Evolutionary conservation across 1,139 yeast species (phyloP).

Genomic region (Sugiyamaella paludigena): DNA sequence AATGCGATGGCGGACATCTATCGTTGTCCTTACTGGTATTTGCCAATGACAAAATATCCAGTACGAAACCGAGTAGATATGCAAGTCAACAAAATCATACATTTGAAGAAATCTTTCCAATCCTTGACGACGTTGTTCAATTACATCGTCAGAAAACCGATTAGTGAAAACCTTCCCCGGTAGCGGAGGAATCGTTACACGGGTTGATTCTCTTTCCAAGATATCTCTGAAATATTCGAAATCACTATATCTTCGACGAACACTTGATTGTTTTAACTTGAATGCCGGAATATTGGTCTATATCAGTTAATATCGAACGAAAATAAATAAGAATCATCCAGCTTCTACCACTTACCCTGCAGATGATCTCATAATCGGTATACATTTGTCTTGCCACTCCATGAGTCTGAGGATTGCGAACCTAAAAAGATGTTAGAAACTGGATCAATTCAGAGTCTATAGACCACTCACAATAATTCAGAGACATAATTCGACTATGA

Average conservation of each 20-base stretch:
- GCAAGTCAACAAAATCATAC: constrained; percentile 27
- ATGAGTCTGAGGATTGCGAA: constrained; percentile 76
- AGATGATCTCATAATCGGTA: constrained; percentile 89
- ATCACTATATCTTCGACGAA: constrained; percentile 86
- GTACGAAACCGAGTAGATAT: no score
- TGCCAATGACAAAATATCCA: not conserved
- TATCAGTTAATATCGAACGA: not conserved
- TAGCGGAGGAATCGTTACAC: constrained; percentile 79
- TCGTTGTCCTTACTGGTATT: not conserved
- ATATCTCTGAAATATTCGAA: constrained; percentile 78
- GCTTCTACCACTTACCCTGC: constrained; percentile 47
- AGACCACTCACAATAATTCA: no score
- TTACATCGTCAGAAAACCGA: constrained; percentile 78
- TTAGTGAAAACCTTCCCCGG: constrained; percentile 81
- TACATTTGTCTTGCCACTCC: constrained; percentile 59
- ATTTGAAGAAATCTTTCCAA: constrained; percentile 73
- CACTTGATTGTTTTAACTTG: constrained; percentile 60
- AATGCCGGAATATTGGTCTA: constrained; percentile 73
- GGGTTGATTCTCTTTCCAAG: constrained; percentile 67
- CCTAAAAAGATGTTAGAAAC: constrained; percentile 32
- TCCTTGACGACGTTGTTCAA: constrained; percentile 81
- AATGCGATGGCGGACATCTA: no score
- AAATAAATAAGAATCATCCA: not conserved
- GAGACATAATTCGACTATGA: constrained; percentile 1
- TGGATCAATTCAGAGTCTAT: not conserved